A percentile compares a stretch with the other conserved stretches of the same genome.
Evolutionary conservation across 1,284 basidiomycete species (phyloP).

Genomic region (Filobasidium uniguttulatum): DNA sequence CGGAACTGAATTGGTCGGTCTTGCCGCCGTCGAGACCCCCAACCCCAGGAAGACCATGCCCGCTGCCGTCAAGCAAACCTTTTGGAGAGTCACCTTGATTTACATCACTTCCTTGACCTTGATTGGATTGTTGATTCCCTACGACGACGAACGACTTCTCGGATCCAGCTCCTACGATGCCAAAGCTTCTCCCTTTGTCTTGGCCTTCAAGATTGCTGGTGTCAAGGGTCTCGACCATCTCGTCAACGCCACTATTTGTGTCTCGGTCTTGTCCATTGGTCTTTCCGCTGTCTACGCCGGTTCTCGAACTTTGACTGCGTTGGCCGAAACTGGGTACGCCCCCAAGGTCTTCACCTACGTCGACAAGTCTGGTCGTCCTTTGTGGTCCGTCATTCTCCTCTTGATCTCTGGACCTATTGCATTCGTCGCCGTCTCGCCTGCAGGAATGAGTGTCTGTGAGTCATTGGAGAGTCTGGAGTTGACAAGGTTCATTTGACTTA

Average conservation of each 20-base stretch:
- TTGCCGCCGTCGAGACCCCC: slow-evolving; percentile 57
- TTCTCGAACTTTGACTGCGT: slow-evolving; percentile 33
- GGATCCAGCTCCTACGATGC: slow-evolving; percentile 30
- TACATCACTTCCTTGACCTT: slow-evolving; percentile 42
- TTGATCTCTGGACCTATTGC: slow-evolving; percentile 34
- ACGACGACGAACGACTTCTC: slow-evolving; percentile 26
- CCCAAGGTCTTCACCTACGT: slow-evolving; percentile 39
- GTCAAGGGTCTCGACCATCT: slow-evolving; percentile 39
- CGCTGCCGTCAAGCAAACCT: slow-evolving; percentile 39
- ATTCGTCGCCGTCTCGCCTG: slow-evolving; percentile 26
- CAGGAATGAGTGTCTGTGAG: slow-evolving; percentile 29
- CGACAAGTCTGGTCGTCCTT: slow-evolving; percentile 42
- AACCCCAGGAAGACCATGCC: slow-evolving; percentile 41
- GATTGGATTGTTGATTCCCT: slow-evolving; percentile 39
- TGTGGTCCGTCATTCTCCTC: slow-evolving; percentile 35
- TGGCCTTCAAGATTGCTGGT: slow-evolving; percentile 36
- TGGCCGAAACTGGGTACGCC: slow-evolving; percentile 36
- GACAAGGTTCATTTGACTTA: not conserved
- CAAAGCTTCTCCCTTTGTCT: slow-evolving; percentile 42
- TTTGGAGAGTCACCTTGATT: slow-evolving; percentile 40
- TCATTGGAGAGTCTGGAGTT: too few species aligned
- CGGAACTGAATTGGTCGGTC: slow-evolving; percentile 72
- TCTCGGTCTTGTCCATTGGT: slow-evolving; percentile 33
- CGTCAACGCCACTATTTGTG: slow-evolving; percentile 41
- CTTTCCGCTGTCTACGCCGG: slow-evolving; percentile 34